Percentiles rank a stretch among this genome's conserved stretches.
Evolutionary conservation across 108 stramenopile genomes (phyloP).

Genomic region (Fistulifera pelliculosa): DNA sequence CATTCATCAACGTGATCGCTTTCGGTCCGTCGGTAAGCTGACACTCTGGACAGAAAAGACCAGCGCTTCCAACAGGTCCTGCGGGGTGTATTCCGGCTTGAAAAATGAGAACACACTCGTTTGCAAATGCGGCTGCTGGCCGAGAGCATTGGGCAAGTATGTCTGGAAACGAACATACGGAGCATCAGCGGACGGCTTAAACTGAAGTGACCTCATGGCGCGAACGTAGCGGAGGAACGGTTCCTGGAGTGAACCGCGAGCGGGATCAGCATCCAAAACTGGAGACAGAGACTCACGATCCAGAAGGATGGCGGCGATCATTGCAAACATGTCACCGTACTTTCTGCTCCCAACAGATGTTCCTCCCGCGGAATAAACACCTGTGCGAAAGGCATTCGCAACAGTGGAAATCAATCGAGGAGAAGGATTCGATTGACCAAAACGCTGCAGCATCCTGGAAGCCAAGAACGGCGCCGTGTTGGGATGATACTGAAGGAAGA

Average conservation of each 20-base stretch:
- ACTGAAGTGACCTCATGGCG: slow-evolving; percentile 21
- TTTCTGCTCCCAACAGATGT: slow-evolving; percentile 32
- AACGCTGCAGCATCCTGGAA: slow-evolving; percentile 41
- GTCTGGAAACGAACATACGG: slow-evolving; percentile 2
- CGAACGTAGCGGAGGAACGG: slow-evolving; percentile 25
- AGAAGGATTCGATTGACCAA: slow-evolving; percentile 60
- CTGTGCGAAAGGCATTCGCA: slow-evolving; percentile 49
- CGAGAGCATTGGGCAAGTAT: slow-evolving; percentile 27
- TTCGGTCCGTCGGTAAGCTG: slow-evolving; percentile 10
- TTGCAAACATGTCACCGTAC: slow-evolving; percentile 56
- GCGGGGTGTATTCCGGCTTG: background rate
- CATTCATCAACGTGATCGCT: slow-evolving; percentile 21
- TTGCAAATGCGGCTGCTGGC: slow-evolving; percentile 12
- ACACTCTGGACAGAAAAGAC: slow-evolving; percentile 44
- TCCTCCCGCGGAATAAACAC: slow-evolving; percentile 17
- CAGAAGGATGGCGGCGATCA: slow-evolving; percentile 48
- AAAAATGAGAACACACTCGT: too few species aligned
- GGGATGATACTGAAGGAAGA: too few species aligned
- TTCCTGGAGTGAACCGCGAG: slow-evolving; percentile 28
- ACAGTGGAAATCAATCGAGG: slow-evolving; percentile 37
- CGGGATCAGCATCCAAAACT: slow-evolving; percentile 49
- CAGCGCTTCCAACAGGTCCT: slow-evolving; percentile 2
- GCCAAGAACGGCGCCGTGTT: slow-evolving; percentile 49
- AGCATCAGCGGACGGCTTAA: background rate
- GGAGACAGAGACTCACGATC: slow-evolving; percentile 39